These are phyloP conservation scores for Ogataea philodendri DNA, from an alignment of 805 yeast genomes.

Conservation along the genomic window DNA sequence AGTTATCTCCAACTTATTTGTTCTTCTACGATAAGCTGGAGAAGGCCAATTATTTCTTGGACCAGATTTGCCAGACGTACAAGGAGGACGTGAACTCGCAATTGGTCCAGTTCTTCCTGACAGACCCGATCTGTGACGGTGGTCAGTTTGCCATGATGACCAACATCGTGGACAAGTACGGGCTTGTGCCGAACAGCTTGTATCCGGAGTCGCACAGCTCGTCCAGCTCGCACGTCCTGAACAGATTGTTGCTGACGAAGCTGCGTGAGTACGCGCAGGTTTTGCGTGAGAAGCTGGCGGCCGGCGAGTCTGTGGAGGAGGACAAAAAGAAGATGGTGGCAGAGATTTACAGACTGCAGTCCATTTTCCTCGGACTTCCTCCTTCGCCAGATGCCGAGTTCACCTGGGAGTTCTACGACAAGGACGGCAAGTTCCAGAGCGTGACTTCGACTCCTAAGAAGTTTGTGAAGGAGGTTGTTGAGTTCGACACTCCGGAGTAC, in stretches of 20 bases:
- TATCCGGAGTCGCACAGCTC: constrained; percentile 68
- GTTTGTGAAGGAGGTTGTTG: constrained; percentile 56
- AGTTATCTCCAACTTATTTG: constrained; percentile 73
- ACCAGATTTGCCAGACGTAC: constrained; percentile 69
- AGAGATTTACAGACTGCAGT: constrained; percentile 62
- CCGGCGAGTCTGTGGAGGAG: constrained; percentile 40
- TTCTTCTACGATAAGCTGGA: constrained; percentile 87
- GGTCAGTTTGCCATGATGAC: constrained; percentile 87
- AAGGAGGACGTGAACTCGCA: constrained; percentile 67
- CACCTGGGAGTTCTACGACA: constrained; percentile 73
- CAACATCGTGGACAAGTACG: constrained; percentile 75
- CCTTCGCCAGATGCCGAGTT: constrained; percentile 69
- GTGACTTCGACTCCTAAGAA: constrained; percentile 60
- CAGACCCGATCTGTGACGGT: constrained; percentile 75
- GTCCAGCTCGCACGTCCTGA: constrained; percentile 51
- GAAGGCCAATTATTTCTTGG: constrained; percentile 76
- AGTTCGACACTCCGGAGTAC: constrained; percentile 47
- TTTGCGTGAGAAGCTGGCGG: constrained; percentile 48
- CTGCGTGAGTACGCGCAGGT: constrained; percentile 76
- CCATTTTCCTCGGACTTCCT: constrained; percentile 74
- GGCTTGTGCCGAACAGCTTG: constrained; percentile 69
- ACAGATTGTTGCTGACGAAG: constrained; percentile 62
- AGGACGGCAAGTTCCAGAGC: constrained; percentile 51
- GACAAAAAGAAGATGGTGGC: constrained; percentile 44
- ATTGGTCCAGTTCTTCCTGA: constrained; percentile 60